phyloP scores from a whole-genome alignment of 164 flowering plant genomes.

The Akebia trifoliata region DNA sequence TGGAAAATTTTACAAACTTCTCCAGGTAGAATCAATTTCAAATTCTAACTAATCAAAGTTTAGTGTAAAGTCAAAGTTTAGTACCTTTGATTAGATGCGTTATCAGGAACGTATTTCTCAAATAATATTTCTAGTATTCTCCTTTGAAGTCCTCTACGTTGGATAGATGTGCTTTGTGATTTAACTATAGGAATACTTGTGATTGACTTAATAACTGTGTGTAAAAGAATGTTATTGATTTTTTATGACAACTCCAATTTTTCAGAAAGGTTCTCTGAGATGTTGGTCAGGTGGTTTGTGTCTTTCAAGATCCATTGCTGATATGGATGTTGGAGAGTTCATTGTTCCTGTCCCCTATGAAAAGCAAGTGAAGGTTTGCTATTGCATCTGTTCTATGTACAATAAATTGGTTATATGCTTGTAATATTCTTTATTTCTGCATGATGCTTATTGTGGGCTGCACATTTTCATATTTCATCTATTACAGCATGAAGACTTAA shows the following conservation, averaged over 20 bases:
- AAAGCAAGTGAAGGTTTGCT: slow-evolving; percentile 79
- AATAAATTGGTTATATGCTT: not conserved
- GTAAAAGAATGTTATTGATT: slow-evolving; percentile 2
- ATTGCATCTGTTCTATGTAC: not conserved
- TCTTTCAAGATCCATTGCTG: slow-evolving; percentile 86
- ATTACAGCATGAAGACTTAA: not conserved
- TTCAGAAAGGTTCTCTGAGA: slow-evolving; percentile 78
- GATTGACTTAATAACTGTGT: too few relatives aligned
- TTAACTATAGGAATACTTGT: too few relatives aligned
- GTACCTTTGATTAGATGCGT: too few relatives aligned
- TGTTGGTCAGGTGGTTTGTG: slow-evolving; percentile 95
- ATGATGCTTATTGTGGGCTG: too few relatives aligned
- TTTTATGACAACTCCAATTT: not conserved
- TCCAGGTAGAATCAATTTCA: too few relatives aligned
- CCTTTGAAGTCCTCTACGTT: not conserved
- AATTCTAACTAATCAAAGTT: too few relatives aligned
- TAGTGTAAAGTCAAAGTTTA: too few relatives aligned
- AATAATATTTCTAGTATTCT: not conserved
- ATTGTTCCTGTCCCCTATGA: slow-evolving; percentile 84
- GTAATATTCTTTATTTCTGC: too few relatives aligned
- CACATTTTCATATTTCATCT: not conserved
- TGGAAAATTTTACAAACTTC: too few relatives aligned
- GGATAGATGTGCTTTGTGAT: not conserved
- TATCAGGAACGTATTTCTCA: not conserved
- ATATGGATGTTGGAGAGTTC: slow-evolving; percentile 71